Conservation (phyloP, 495 filamentous ascomycete genomes). For the Parachaetomium inaequale region DNA sequence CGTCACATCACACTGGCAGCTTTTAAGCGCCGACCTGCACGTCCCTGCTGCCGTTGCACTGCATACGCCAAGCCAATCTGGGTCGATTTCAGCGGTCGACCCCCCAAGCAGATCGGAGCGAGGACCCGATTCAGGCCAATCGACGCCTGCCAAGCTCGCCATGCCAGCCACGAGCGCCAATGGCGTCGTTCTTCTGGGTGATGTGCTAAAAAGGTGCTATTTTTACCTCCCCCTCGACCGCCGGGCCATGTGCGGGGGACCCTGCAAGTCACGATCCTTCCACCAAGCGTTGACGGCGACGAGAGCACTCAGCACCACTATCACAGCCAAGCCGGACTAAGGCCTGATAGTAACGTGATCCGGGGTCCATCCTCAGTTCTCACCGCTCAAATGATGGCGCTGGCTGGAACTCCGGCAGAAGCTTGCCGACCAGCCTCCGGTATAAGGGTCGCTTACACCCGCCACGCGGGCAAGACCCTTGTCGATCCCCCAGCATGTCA, state of each 20-base stretch:
- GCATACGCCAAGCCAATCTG: conserved; percentile 17
- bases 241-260: conserved; percentile 7
- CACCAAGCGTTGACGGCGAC: background rate
- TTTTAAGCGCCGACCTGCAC: conserved; percentile 20
- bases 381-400: background rate
- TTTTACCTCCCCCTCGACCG: conserved; percentile 5
- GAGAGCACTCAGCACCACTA: background rate
- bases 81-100: background rate
- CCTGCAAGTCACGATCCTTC: conserved; percentile 6
- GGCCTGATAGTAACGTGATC: background rate
- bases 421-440: background rate
- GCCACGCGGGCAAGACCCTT: conserved; percentile 4
- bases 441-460: conserved; percentile 13
- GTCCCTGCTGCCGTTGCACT: conserved; percentile 8
- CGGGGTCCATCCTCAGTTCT: background rate
- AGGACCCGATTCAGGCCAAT: conserved; percentile 5
- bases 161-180: conserved; percentile 9
- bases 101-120: background rate
- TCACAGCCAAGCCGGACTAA: conserved; percentile 11
- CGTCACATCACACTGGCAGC: conserved; percentile 10
- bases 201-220: conserved; percentile 8
- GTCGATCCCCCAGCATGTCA: conserved; percentile 3
- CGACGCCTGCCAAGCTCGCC: conserved; percentile 2
- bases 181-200: background rate
- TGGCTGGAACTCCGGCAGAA: background rate